phyloP scores from a whole-genome alignment of 805 yeast genomes.

The Grigorovia yakushimaensis region DNA sequence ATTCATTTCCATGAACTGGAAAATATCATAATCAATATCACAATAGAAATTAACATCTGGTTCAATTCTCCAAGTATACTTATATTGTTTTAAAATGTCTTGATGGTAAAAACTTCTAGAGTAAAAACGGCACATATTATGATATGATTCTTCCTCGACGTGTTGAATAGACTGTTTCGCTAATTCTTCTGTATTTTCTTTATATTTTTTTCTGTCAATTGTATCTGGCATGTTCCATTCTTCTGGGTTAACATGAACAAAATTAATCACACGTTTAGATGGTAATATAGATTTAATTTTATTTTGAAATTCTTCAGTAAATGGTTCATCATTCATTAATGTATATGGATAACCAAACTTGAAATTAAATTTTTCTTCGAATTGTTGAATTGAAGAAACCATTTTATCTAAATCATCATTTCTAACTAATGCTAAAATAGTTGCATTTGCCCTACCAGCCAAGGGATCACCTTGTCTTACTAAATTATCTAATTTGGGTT shows the following conservation, averaged over 20 bases:
- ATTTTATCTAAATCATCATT: conserved; percentile 48
- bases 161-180: conserved; percentile 43
- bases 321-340: conserved; percentile 62
- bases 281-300: conserved; percentile 33
- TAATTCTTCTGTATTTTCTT: conserved; percentile 33
- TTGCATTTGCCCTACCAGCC: conserved; percentile 54
- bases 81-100: conserved; percentile 53
- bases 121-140: conserved; percentile 76
- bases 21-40: conserved; percentile 69
- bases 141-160: conserved; percentile 33
- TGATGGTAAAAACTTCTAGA: conserved; percentile 78
- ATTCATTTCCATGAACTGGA: conserved; percentile 70
- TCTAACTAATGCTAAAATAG: conserved; percentile 63
- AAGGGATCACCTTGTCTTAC: conserved; percentile 18
- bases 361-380: conserved; percentile 56
- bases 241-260: conserved; percentile 35
- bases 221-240: conserved; percentile 53
- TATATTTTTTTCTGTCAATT: conserved; percentile 40
- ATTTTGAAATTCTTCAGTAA: conserved; percentile 46
- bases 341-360: conserved; percentile 77
- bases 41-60: conserved; percentile 70
- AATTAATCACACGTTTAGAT: conserved; percentile 35
- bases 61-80: conserved; percentile 90
- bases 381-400: conserved; percentile 42
- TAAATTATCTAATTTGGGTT: conserved; percentile 38